Percentiles rank a stretch among this genome's conserved stretches.
Evolutionary conservation across 495 filamentous ascomycete species (phyloP).

Genomic region (Aspergillus leporis): DNA sequence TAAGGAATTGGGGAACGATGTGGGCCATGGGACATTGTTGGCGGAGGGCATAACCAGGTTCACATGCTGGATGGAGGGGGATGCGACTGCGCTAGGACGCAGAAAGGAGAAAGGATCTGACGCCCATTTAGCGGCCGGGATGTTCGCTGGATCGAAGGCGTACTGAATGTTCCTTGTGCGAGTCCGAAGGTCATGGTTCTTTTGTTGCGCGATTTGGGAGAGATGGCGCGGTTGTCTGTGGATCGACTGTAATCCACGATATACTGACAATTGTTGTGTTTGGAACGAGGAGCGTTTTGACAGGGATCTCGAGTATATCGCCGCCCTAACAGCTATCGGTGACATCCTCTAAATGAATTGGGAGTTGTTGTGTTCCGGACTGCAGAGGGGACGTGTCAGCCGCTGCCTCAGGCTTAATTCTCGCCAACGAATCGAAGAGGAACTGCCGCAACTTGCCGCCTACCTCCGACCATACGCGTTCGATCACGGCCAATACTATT

Average conservation of each 20-base stretch:
- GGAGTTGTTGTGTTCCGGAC: background rate
- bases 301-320: background rate
- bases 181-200: background rate
- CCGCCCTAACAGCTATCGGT: background rate
- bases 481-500: too few species aligned
- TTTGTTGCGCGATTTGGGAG: background rate
- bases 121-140: background rate
- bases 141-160: background rate
- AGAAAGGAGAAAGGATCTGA: background rate
- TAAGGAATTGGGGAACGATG: conserved; percentile 5
- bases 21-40: conserved; percentile 16
- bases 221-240: background rate
- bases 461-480: background rate
- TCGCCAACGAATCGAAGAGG: background rate
- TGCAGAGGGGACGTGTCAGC: background rate
- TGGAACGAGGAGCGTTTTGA: background rate
- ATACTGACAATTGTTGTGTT: background rate
- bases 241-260: background rate
- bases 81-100: background rate
- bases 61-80: background rate
- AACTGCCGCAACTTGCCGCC: background rate
- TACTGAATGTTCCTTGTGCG: background rate
- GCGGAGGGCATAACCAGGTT: conserved; percentile 9
- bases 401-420: background rate
- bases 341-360: too few species aligned